Evolutionary conservation across 2,329 filamentous ascomycete genomes (phyloP).

Genomic region (Alternaria panax): DNA sequence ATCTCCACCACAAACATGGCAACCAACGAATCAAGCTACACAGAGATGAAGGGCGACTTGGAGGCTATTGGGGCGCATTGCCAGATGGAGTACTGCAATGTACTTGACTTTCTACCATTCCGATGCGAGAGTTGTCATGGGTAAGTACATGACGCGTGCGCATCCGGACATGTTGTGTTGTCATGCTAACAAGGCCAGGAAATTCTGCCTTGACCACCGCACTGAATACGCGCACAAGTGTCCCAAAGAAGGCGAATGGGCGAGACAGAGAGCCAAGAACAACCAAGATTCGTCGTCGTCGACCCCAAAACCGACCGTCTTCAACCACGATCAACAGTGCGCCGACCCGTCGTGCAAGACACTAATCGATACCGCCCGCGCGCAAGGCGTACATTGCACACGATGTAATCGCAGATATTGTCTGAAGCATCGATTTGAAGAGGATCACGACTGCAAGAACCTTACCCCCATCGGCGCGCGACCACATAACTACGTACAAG

Average conservation of each 20-base stretch:
- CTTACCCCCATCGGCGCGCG: constrained; percentile 63
- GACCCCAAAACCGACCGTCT: constrained; percentile 61
- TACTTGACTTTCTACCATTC: constrained; percentile 96
- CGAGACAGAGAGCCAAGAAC: constrained; percentile 51
- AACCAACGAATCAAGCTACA: constrained; percentile 60
- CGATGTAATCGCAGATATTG: constrained; percentile 78
- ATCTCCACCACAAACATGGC: constrained; percentile 24
- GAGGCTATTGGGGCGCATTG: constrained; percentile 90
- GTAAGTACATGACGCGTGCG: constrained; percentile 35
- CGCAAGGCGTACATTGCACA: constrained; percentile 73
- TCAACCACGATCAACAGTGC: constrained; percentile 73
- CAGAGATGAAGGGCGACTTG: constrained; percentile 77
- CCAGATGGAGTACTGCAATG: constrained; percentile 88
- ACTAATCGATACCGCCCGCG: constrained; percentile 71
- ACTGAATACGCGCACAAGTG: constrained; percentile 82
- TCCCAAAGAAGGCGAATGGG: constrained; percentile 67
- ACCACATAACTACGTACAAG: constrained; percentile 50
- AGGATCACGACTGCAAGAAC: constrained; percentile 86
- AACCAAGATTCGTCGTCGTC: constrained; percentile 31
- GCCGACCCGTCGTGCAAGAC: constrained; percentile 72
- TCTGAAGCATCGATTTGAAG: constrained; percentile 75
- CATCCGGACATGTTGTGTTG: background rate
- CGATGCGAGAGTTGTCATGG: constrained; percentile 85
- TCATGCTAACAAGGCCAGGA: constrained; percentile 55
- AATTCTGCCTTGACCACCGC: constrained; percentile 93